A percentile compares a stretch with the other conserved stretches of the same genome.
These are phyloP conservation scores for Termitomyces bulborhizus DNA, from an alignment of 768 basidiomycete species.

Conservation along the genomic window DNA sequence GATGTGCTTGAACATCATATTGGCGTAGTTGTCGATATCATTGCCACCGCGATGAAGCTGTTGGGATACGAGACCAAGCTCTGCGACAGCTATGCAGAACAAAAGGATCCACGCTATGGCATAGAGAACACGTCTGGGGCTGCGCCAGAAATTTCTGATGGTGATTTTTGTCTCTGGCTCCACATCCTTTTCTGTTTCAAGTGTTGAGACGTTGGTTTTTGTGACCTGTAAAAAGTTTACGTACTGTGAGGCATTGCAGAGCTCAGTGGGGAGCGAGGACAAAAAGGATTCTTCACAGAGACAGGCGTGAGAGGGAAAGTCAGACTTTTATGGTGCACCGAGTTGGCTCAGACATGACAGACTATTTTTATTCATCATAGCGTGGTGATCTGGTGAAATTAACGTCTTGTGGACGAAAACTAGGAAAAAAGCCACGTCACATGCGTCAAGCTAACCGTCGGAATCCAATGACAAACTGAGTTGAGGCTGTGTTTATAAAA, in stretches of 20 bases:
- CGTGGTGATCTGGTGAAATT: too few species aligned
- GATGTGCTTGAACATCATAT: constrained; percentile 12
- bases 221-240: neutral
- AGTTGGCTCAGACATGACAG: neutral
- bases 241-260: neutral
- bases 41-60: constrained; percentile 11
- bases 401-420: too few species aligned
- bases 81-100: neutral
- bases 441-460: too few species aligned
- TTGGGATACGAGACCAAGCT: constrained; percentile 6
- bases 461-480: too few species aligned
- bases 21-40: constrained; percentile 6
- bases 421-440: too few species aligned
- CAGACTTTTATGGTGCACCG: neutral
- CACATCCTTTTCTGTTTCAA: neutral
- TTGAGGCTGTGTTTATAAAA: too few species aligned
- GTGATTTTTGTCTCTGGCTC: neutral
- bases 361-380: neutral
- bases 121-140: neutral
- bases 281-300: neutral
- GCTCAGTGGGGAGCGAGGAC: neutral
- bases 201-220: neutral
- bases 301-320: neutral
- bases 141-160: neutral
- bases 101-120: neutral